These are phyloP conservation scores for Penicillium robsamsonii DNA, from an alignment of 495 filamentous ascomycete species.

Conservation along the genomic window DNA sequence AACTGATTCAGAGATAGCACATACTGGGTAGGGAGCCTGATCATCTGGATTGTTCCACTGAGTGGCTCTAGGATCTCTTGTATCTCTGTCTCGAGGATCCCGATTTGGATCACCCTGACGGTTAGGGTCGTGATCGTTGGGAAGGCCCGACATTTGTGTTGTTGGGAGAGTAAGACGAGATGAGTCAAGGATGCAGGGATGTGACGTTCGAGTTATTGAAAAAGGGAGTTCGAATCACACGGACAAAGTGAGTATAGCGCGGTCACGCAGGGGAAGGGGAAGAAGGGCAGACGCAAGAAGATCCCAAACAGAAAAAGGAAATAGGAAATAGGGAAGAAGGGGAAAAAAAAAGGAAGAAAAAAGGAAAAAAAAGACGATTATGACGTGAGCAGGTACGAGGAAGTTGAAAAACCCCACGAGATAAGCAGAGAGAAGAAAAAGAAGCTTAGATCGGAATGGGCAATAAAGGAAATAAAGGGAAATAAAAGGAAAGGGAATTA, in stretches of 20 bases:
- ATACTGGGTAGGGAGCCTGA: constrained; percentile 45
- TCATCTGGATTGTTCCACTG: constrained; percentile 50
- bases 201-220: constrained; percentile 38
- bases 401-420: constrained; percentile 8
- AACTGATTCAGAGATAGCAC: constrained; percentile 11
- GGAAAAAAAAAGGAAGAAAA: constrained; percentile 18
- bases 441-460: constrained; percentile 15
- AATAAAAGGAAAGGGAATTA: constrained; percentile 14
- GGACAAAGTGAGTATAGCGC: constrained; percentile 29
- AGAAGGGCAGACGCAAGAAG: constrained; percentile 11
- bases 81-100: constrained; percentile 3
- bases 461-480: constrained; percentile 16
- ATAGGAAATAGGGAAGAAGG: constrained; percentile 16
- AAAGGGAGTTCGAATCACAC: constrained; percentile 29
- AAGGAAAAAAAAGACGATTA: constrained; percentile 23
- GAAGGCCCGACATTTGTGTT: constrained; percentile 49
- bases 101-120: constrained; percentile 21
- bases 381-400: constrained; percentile 35
- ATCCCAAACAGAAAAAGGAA: constrained; percentile 22
- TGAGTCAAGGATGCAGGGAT: constrained; percentile 35
- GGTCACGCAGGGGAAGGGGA: constrained; percentile 30
- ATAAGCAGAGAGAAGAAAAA: constrained; percentile 11
- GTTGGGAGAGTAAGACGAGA: constrained; percentile 27
- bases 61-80: constrained; percentile 4
- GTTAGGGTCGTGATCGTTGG: constrained; percentile 32